Base-by-base conservation (phyloP, 2,329 filamentous ascomycete species). In the Penicillium sp. region DNA sequence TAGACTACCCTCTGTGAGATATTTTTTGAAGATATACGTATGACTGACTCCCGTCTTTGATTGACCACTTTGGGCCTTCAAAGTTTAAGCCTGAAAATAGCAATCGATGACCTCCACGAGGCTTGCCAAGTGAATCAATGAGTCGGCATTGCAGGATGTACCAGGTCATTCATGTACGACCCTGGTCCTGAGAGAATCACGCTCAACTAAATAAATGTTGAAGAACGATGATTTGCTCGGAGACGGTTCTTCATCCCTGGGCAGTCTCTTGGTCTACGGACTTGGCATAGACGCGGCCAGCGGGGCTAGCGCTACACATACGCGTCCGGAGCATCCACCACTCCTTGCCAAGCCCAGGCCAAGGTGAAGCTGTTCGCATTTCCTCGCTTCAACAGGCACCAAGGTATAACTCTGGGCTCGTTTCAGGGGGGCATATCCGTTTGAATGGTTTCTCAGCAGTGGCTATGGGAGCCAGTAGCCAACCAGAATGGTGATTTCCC, bases 281-380 rank as follows among this genome's bases (percentile, higher is more conserved):
- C 56, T 62, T 62, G 60, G 56, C 57, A 55, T 42, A 55, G 53
- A 61, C 61, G 61, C 58, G 61, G 53, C 57, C 61, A 49, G 56
- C 38, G 56, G 56, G 53, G 45, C 56, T 45, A 57, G 44, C 40
- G 22, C 28, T 56, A 24, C 28, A 45, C 22, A 22, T 56, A 47
- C 53, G 40, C 54, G 58, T 35, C 64, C 61, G 15, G 17, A 37
- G 42, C 54, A 19, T 61, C 44, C 59, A 58, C 58, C 60, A 50
- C 40, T 61, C 42, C 17, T 13, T 53, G 60, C 60, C 60, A 62
- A 61, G 59, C 17, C 35, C 13, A 28, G 45, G 60, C 57, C 53
- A 67, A 63, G 63, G 30, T 33, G 26, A 58, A 47, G 19, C 54
- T 42, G 47, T 61, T 60, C 45, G 40, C 45, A 53, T 40, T 55